Base-by-base conservation (phyloP, 83 land plant species). In the Thuja plicata region DNA sequence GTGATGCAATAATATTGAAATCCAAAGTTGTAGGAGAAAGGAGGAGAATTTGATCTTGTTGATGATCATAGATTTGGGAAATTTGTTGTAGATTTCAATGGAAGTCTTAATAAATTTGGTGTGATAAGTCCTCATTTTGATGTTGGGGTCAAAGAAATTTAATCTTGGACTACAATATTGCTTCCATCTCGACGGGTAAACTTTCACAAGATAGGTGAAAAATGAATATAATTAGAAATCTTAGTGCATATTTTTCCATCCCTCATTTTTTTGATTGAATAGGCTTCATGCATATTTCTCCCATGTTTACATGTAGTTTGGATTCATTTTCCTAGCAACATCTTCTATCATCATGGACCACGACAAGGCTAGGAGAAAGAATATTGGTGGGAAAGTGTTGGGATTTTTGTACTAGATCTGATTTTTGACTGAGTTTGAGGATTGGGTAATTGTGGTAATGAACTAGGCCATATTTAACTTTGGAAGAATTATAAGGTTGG, bases 271-370 rank as follows among this genome's bases (percentile, higher is more conserved):
- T n/a, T n/a, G n/a, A n/a, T n/a, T n/a, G n/a, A n/a, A n/a, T n/a
- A n/a, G n/a, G n/a, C n/a, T n/a, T n/a, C n/a, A n/a, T 32, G 71
- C 35, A 1, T 43, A 12, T 15, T 70, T 87, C 15, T 71, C 6
- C 35, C 43, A 34, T 11, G 5, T 9, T n/a, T 45, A 45, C 5
- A 3, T 89, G 89, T 89, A 91, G 90, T 91, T 91, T 88, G 92
- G 92, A 1, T 89, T 66, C 35, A 91, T 91, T 87, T 90, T 91
- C 48, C 4, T 77, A 19, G 92, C 94, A 0, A 94, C 95, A 62
- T 94, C 95, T 46, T 91, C 95, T 87, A 94, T 94, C 24, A 93
- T 93, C 81, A 93, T 93, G 94, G 94, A 94, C 48, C 95, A 94
- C 70, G 94, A 92, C n/a, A 94, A 94, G 91, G 94, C 94, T 17